Percentiles rank a stretch among this genome's conserved stretches.
Conservation (phyloP, 179 eudicot genomes). For the Silene vulgaris region DNA sequence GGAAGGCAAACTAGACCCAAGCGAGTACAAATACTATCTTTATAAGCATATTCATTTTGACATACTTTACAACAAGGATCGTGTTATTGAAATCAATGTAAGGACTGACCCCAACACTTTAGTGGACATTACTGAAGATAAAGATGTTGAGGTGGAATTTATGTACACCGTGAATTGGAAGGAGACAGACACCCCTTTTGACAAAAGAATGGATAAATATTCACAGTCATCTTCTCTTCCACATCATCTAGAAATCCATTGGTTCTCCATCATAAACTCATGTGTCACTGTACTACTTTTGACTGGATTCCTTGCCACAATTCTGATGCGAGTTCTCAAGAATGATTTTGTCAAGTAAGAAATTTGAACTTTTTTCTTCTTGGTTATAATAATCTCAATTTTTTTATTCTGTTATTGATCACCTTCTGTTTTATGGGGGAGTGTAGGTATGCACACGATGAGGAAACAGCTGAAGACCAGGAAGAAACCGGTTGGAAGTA, state of each 20-base stretch:
- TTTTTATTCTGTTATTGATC: not conserved
- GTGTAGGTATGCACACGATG: conserved; percentile 40
- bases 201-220: conserved; percentile 43
- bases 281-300: conserved; percentile 42
- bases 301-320: conserved; percentile 44
- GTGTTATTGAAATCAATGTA: conserved; percentile 42
- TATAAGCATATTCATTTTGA: conserved; percentile 45
- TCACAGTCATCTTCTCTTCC: conserved; percentile 43
- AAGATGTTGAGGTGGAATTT: conserved; percentile 37
- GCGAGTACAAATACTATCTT: conserved; percentile 36
- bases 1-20: conserved; percentile 39
- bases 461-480: conserved; percentile 44
- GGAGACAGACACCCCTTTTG: conserved; percentile 38
- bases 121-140: conserved; percentile 18
- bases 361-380: not conserved
- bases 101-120: conserved; percentile 39
- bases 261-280: conserved; percentile 44
- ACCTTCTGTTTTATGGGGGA: not conserved
- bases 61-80: conserved; percentile 43
- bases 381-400: not conserved
- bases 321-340: conserved; percentile 35
- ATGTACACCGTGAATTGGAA: conserved; percentile 45
- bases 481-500: conserved; percentile 48
- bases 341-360: conserved; percentile 33
- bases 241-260: conserved; percentile 43